Conservation (phyloP, 139 green algal genomes). For the Diplosphaera chodatii region DNA sequence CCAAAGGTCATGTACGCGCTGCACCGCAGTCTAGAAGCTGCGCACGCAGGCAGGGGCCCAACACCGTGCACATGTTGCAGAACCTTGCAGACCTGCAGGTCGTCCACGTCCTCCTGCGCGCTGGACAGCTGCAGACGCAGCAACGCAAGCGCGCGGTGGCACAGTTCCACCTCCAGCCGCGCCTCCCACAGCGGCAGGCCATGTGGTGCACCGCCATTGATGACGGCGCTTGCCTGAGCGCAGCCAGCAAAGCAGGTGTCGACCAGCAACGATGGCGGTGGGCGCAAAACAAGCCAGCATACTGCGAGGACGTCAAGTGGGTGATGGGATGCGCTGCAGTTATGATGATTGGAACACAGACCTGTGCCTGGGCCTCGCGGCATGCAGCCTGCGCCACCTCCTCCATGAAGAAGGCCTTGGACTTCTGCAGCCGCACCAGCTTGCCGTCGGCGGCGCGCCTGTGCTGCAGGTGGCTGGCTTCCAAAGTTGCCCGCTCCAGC, state of each 20-base stretch:
- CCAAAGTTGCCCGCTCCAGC: neutral
- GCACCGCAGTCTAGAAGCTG: no score
- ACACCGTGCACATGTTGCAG: no score
- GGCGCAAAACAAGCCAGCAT: no score
- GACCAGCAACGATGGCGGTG: no score
- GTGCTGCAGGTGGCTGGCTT: neutral
- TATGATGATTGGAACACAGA: no score
- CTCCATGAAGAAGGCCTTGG: neutral
- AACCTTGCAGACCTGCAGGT: neutral
- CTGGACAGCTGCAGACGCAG: neutral
- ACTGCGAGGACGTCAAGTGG: no score
- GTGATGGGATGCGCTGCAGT: no score
- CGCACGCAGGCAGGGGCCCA: no score
- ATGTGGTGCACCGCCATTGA: neutral
- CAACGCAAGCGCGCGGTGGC: neutral
- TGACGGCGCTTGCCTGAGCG: neutral
- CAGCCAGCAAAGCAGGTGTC: no score
- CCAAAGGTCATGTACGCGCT: no score
- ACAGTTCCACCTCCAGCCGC: neutral
- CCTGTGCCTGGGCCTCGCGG: neutral
- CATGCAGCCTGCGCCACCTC: neutral
- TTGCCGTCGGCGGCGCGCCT: neutral
- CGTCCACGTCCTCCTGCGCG: neutral
- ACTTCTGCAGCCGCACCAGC: neutral
- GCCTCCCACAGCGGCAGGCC: neutral